Evolutionary conservation across 768 basidiomycete genomes (phyloP), one percentile per base, ranked within the genome.

Genomic region (Dioszegia hungarica): DNA sequence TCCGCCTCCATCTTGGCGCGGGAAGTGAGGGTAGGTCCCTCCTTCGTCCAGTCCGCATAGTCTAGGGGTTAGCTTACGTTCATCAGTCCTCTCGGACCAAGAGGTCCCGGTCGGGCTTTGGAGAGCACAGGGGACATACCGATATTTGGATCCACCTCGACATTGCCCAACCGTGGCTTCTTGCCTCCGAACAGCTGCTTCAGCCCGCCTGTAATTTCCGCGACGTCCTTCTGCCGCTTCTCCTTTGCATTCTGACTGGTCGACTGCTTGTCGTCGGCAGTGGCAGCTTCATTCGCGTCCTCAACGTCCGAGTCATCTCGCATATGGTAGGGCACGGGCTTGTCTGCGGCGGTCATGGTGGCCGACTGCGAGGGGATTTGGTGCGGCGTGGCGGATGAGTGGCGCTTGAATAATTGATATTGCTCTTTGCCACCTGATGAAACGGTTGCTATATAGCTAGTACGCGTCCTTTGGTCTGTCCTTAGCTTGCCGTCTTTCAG

Each of bases 1-100:
- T 69, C 61, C 12, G 38, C 14, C 39, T 70, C 65, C 19, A 75
- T 36, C 10, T 55, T 54, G 4, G 74, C 74, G 25, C 49, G 46
- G 0, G 72, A 70, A 12, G 68, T 60, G 8, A 74, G 56, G 8
- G 70, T 70, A 5, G 70, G 68, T 1, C 73, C 68, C 14, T 54
- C 53, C 1, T 65, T 49, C 5, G 31, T 57, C 54, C 56, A 67
- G 25, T 63, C 59, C 29, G 65, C 59, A 52, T 68, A 67, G 45
- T 72, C 70, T 68, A 38, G 11, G n/a, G 10, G 28, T 38, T 43
- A 52, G 51, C 36, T 39, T 31, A n/a, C 29, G n/a, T 38, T 54
- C 19, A 3, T 25, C 20, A 28, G 15, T n/a, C 11, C 31, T 6
- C 31, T 3, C 31, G 25, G 39, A 37, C 43, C 24, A 22, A 24